A percentile compares a stretch with the other conserved stretches of the same genome.
Evolutionary conservation across 2,329 filamentous ascomycete genomes (phyloP).

Genomic region (Periconia sp.): DNA sequence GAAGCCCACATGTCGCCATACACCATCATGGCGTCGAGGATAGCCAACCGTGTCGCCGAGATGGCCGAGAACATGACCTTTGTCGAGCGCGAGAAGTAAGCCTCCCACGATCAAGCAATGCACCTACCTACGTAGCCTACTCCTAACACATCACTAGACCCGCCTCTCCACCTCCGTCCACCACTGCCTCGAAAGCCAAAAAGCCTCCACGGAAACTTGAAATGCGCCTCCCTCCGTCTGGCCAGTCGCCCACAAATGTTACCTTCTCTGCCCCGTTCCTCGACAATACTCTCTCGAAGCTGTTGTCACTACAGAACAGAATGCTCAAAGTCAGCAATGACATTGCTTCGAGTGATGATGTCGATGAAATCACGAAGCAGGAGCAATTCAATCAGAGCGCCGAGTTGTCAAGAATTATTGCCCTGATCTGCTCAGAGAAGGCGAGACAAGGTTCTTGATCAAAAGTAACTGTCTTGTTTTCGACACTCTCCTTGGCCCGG

Average conservation of each 20-base stretch:
- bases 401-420: slow-evolving; percentile 57
- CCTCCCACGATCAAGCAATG: neutral
- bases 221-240: slow-evolving; percentile 51
- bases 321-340: slow-evolving; percentile 57
- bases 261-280: slow-evolving; percentile 60
- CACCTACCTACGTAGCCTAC: too few species aligned
- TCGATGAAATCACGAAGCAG: slow-evolving; percentile 55
- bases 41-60: slow-evolving; percentile 58
- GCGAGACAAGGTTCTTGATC: slow-evolving; percentile 52
- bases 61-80: slow-evolving; percentile 61
- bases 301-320: slow-evolving; percentile 56
- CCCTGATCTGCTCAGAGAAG: slow-evolving; percentile 60
- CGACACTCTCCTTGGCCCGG: too few species aligned
- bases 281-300: slow-evolving; percentile 59
- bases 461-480: too few species aligned
- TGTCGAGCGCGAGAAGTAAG: slow-evolving; percentile 52
- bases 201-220: slow-evolving; percentile 58
- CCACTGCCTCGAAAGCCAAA: slow-evolving; percentile 35
- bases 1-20: slow-evolving; percentile 49
- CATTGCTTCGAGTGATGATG: slow-evolving; percentile 52
- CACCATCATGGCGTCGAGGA: slow-evolving; percentile 57
- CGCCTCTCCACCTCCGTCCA: slow-evolving; percentile 26
- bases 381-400: slow-evolving; percentile 58
- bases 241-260: slow-evolving; percentile 45
- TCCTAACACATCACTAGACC: slow-evolving; percentile 29